Base-by-base conservation (phyloP, 495 filamentous ascomycete genomes). In the Aspergillus nidulans region DNA sequence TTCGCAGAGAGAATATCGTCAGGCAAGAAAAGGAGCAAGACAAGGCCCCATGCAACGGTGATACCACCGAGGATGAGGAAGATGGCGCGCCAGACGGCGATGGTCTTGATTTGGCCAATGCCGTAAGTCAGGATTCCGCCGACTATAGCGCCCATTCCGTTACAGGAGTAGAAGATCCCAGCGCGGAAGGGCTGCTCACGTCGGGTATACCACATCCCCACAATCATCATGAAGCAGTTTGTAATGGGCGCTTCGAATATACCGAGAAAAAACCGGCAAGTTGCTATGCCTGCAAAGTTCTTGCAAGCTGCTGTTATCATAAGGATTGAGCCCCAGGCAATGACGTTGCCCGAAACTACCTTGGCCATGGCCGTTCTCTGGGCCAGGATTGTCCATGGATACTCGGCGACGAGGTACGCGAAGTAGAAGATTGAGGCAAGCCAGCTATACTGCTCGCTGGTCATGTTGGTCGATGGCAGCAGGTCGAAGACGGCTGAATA, bases 371-470 rank as follows among this genome's bases (percentile, higher is more conserved):
- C 76, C 1, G 77, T 64, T 6, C 75, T 70, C 55, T 79, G 77
- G 7, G 79, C 66, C 7, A 75, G 50, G 53, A 75, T 77, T 6
- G 71, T 73, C 2, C 73, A 71, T 1, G 73, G 74, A 51, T 71
- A 77, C 58, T 79, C 60, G 23, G 52, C 55, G 36, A 49, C 42
- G 1, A 62, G 56, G 19, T 62, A 62, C 3, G 47, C 82, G 34
- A 85, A 82, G 62, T 85, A 85, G 62, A 84, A 84, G 48, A 79
- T 73, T 52, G 71, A 75, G 6, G 74, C 70, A 6, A 80, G 62
- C 79, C 79, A 82, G 64, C 77, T 76, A 49, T 80, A 75, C 53
- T 76, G 61, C 42, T 72, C 60, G 21, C 66, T 62, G 20, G 61
- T 46, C 58, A 65, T 67, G 61, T 69, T 42, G 58, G 61, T 32